Evolutionary conservation across 768 basidiomycete species (phyloP).

Genomic region (Boletellus sp.): DNA sequence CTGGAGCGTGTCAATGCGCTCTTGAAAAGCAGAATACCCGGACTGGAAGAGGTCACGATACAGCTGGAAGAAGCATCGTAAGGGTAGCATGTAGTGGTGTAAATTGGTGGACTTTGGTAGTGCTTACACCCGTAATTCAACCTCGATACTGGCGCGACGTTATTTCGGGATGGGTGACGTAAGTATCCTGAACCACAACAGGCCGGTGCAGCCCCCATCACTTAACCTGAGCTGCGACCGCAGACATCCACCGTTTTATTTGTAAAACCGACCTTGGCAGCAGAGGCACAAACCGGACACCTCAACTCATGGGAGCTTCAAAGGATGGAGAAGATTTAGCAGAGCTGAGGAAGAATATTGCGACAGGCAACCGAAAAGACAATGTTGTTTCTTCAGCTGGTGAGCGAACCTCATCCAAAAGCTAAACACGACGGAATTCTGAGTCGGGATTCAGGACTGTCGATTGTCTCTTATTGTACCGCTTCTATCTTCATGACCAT

Average conservation of each 20-base stretch:
- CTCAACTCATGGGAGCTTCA: slow-evolving; percentile 12
- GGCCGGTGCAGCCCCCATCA: too few species aligned
- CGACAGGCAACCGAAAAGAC: slow-evolving; percentile 35
- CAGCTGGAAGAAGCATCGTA: slow-evolving; percentile 58
- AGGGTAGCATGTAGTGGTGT: slow-evolving; percentile 2
- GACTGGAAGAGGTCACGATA: slow-evolving; percentile 85
- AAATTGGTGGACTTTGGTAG: slow-evolving; percentile 7
- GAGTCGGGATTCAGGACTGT: slow-evolving; percentile 51
- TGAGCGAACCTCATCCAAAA: slow-evolving; percentile 10
- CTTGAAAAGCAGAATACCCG: slow-evolving; percentile 68
- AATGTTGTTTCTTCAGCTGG: slow-evolving; percentile 19
- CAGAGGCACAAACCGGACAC: neutral
- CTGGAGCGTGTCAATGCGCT: slow-evolving; percentile 72
- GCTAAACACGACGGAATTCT: neutral
- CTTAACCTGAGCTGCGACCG: neutral
- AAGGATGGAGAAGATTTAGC: slow-evolving; percentile 40
- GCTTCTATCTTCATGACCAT: slow-evolving; percentile 97
- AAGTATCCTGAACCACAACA: too few species aligned
- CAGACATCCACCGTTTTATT: neutral
- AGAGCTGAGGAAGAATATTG: slow-evolving; percentile 52
- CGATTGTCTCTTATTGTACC: slow-evolving; percentile 85
- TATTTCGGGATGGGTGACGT: neutral
- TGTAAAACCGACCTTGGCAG: too few species aligned
- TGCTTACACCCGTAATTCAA: slow-evolving; percentile 10
- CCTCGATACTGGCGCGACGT: slow-evolving; percentile 4